Evolutionary conservation across 495 filamentous ascomycete genomes (phyloP).

Genomic region (Penicillium silybi): DNA sequence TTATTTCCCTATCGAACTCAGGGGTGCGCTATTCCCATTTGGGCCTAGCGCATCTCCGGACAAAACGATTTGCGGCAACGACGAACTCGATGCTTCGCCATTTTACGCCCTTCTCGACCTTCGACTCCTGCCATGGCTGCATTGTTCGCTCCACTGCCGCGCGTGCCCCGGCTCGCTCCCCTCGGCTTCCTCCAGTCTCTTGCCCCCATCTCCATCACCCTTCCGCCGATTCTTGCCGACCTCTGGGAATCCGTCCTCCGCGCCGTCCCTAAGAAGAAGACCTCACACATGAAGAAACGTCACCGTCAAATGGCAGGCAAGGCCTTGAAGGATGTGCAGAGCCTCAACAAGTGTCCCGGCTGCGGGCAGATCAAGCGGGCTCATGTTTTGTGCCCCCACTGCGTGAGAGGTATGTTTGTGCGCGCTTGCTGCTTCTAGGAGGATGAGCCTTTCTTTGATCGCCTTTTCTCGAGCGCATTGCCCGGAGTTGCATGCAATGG

Average conservation of each 20-base stretch:
- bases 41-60: conserved; percentile 31
- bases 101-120: background rate
- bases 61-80: conserved; percentile 13
- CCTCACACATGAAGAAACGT: conserved; percentile 92
- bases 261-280: conserved; percentile 98
- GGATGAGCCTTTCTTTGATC: background rate
- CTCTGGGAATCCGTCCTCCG: conserved; percentile 91
- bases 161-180: conserved; percentile 15
- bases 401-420: conserved; percentile 58
- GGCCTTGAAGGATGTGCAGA: conserved; percentile 81
- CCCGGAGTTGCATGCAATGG: background rate
- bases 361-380: conserved; percentile 85
- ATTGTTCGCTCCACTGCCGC: conserved; percentile 12
- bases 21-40: conserved; percentile 37
- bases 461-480: background rate
- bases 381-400: conserved; percentile 83
- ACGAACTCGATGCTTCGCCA: background rate
- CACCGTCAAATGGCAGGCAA: conserved; percentile 92
- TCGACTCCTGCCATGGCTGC: background rate
- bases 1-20: conserved; percentile 36
- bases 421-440: background rate
- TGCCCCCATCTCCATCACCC: conserved; percentile 34
- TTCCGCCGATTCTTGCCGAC: conserved; percentile 60
- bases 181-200: conserved; percentile 18
- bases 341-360: conserved; percentile 78